Evolutionary conservation across 1,284 basidiomycete species (phyloP), one percentile per base, ranked within the genome.

Genomic region (Mrakiaceae sp.): DNA sequence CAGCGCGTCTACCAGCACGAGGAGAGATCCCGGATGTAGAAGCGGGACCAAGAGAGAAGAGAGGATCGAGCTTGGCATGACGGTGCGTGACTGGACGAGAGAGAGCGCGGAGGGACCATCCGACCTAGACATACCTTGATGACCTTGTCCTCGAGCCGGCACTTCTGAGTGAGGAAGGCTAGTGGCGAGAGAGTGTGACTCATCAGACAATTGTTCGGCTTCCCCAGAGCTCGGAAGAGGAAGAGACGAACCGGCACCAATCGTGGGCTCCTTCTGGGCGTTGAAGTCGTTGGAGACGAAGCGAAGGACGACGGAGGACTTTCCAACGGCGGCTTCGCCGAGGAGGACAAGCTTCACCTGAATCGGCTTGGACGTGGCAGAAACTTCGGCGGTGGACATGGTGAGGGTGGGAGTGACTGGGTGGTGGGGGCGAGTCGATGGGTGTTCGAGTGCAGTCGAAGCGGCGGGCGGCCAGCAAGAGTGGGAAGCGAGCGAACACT

Each of bases 271-370:
- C 78, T 76, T 78, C 70, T 77, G 75, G 68, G 75, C 75, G 69
- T 74, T 75, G 64, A 76, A 76, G 66, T 76, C 69, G 66, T 71
- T 74, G 67, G 66, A 68, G 75, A 97, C 94, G 75, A 99, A 99
- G 76, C 96, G 87, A 68, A 98, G 84, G 51, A 98, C 96, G 66
- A 99, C 87, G 42, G 94, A 98, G n/a, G 94, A 97, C 81, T 99
- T 99, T 69, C 96, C 96, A 64, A 99, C 96, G 66, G 96, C 95
- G 67, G 95, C 93, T 81, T 98, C 96, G 71, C 95, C 89, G 69
- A 92, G 81, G 16, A 92, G 81, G 68, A 92, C 90, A 62, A 94
- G 83, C 77, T 92, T 94, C 70, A 93, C 90, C 78, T 92, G 90
- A 51, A 91, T 85, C 70, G 89, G 89, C 78, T 88, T 90, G 77